Evolutionary conservation across 163 green algal species (phyloP), one percentile per base, ranked within the genome.

Genomic region (Volvox carteri): DNA sequence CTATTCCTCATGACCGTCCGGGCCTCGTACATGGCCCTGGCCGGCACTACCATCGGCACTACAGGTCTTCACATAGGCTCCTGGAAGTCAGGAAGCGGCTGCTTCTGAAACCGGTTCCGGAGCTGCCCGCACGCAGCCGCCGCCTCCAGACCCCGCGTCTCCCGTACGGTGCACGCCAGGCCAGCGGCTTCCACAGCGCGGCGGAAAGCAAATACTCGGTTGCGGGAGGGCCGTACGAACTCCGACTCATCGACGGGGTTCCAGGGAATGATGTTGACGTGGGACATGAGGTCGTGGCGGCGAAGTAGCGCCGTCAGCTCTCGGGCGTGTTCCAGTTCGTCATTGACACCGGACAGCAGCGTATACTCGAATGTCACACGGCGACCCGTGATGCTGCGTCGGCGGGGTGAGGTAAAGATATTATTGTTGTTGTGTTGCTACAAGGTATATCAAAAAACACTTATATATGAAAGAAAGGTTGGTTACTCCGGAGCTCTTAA

Each of bases 291-390:
- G 48, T 95, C 80, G 92, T 96, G 87, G 0, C 84, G 81, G 1
- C 84, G 86, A 83, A 99, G 93, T 89, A 98, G 88, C 46, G 46
- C 78, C 9, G 88, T 90, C 78, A 99, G 92, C 94, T 98, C 90
- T 37, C 91, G 28, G 3, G 97, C 94, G 84, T 96, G 93, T 37
- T 90, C 58, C 4, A 84, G 42, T 4, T 50, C n/a, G 84, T 98
- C 96, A 74, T 99, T 99, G 54, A 97, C 91, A 25, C 95, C 95
- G 2, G 86, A 78, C 84, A 99, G 88, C 18, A 99, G 94, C 2
- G 96, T 98, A 93, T 98, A 98, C 91, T 99, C 98, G 86, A 99
- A 99, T 2, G 95, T 99, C 4, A 99, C 94, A 4, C 98, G 93
- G 7, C 97, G 92, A 46, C 95, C 12, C 14, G 97, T 98, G n/a